Percentiles rank a stretch among this genome's conserved stretches.
phyloP scores from a whole-genome alignment of 768 basidiomycete species.

The Xanthoconium stramineum region DNA sequence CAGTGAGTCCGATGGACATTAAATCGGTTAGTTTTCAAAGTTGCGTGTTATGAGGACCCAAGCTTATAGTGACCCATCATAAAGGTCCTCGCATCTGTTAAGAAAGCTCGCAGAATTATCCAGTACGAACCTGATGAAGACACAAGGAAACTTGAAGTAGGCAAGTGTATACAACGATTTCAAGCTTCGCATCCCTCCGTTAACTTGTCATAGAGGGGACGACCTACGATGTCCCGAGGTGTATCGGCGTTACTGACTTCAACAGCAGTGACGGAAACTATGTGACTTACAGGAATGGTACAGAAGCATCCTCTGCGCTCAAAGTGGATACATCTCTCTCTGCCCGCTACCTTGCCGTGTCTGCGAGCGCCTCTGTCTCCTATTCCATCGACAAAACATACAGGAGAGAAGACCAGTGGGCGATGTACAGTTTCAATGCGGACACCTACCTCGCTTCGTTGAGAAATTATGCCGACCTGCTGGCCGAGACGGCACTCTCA shows the following conservation, averaged over 20 bases:
- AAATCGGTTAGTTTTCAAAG: background rate
- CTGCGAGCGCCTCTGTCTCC: slow-evolving; percentile 11
- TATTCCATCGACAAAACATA: slow-evolving; percentile 11
- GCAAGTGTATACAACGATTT: background rate
- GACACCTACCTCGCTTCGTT: slow-evolving; percentile 10
- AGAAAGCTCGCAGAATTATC: background rate
- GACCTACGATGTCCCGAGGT: background rate
- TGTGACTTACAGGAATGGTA: slow-evolving; percentile 1
- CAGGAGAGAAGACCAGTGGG: slow-evolving; percentile 12
- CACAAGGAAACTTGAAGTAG: background rate
- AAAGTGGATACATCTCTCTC: background rate
- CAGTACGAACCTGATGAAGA: background rate
- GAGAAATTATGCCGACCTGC: slow-evolving; percentile 6
- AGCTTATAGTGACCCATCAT: background rate
- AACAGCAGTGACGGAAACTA: slow-evolving; percentile 5
- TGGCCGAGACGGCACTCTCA: background rate
- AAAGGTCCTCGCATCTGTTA: background rate
- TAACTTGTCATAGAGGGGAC: background rate
- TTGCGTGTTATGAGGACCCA: background rate
- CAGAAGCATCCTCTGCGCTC: background rate
- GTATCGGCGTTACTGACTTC: background rate
- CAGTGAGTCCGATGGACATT: background rate
- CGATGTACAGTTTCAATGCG: slow-evolving; percentile 18
- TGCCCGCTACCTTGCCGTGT: slow-evolving; percentile 7
- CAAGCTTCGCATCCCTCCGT: no score